Conservation (phyloP, 78 protist species). For the Guillardia theta region DNA sequence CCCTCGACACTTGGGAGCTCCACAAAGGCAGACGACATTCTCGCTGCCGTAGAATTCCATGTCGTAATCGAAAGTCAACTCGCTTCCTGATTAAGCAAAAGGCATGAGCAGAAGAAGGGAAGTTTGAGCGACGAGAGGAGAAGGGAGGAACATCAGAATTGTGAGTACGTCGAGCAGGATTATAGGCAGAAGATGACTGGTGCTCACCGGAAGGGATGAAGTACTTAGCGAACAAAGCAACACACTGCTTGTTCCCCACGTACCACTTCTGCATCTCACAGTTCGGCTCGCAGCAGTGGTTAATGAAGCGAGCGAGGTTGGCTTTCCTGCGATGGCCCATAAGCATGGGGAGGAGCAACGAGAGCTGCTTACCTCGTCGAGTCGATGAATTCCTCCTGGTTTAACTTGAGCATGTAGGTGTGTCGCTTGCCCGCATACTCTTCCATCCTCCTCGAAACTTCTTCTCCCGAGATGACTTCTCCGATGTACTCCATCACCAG, state of each 20-base stretch:
- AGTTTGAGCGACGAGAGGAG: too few species aligned
- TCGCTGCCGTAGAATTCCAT: slow-evolving; percentile 38
- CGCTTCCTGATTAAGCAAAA: background rate
- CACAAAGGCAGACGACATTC: background rate
- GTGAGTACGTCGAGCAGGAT: too few species aligned
- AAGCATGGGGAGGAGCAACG: too few species aligned
- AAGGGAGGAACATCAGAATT: too few species aligned
- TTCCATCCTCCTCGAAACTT: background rate
- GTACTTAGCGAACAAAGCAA: background rate
- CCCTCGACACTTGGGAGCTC: slow-evolving; percentile 4
- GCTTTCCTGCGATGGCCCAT: slow-evolving; percentile 89
- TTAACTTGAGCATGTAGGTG: background rate
- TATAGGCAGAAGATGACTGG: too few species aligned
- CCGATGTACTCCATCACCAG: background rate
- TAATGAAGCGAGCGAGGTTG: slow-evolving; percentile 92
- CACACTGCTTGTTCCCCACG: background rate
- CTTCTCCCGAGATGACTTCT: background rate
- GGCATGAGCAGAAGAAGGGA: too few species aligned
- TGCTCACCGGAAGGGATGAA: background rate
- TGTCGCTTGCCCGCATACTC: background rate
- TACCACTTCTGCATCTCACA: slow-evolving; percentile 59
- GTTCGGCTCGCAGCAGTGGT: slow-evolving; percentile 97
- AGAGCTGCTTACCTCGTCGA: too few species aligned
- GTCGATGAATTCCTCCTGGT: background rate
- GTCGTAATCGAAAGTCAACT: slow-evolving; percentile 22